Percentiles rank a stretch among this genome's conserved stretches.
phyloP scores from a whole-genome alignment of 75 land plant genomes.

The Isoetes taiwanensis region DNA sequence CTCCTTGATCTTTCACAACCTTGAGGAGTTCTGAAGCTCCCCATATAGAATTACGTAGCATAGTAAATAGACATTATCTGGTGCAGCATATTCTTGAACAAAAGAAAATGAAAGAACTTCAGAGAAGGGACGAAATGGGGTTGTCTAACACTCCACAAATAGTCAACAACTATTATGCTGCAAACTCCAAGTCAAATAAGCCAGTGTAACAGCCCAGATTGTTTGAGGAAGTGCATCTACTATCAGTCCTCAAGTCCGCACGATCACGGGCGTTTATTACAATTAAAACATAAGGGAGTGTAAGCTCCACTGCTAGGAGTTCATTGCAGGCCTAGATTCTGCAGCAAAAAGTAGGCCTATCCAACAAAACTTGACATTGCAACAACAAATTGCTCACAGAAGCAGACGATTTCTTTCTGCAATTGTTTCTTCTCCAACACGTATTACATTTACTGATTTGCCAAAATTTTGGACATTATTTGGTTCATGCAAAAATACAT shows the following conservation, averaged over 20 bases:
- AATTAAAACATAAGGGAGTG: no score
- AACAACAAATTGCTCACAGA: no score
- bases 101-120: constrained; percentile 63
- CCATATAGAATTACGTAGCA: constrained; percentile 51
- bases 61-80: constrained; percentile 59
- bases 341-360: no score
- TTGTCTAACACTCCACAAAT: constrained; percentile 91
- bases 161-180: constrained; percentile 62
- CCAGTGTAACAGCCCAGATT: constrained; percentile 91
- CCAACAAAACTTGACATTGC: no score
- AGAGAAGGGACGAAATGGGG: constrained; percentile 97
- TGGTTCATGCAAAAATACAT: no score
- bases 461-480: no score
- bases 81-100: constrained; percentile 86
- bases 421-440: no score
- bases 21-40: constrained; percentile 63
- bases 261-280: constrained; percentile 73
- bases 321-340: no score
- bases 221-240: constrained; percentile 82
- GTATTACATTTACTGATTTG: no score
- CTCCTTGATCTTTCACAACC: constrained; percentile 61
- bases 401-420: no score
- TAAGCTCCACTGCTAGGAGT: no score
- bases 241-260: constrained; percentile 65
- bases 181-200: constrained; percentile 78